Evolutionary conservation across 371 early-diverging fungal genomes (phyloP).

Genomic region (Apophysomyces elegans): DNA sequence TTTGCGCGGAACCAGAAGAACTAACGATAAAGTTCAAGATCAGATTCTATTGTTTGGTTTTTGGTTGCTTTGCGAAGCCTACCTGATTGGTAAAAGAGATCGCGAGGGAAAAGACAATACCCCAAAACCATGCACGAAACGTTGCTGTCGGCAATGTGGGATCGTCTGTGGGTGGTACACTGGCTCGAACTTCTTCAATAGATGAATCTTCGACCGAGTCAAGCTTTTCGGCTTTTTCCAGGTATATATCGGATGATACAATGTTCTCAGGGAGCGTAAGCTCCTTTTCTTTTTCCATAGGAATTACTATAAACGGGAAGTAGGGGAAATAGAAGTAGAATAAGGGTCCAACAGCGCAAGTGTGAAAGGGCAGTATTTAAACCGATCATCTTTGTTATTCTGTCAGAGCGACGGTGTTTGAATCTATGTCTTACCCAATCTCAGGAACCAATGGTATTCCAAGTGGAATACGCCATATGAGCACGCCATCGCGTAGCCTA

Average conservation of each 20-base stretch:
- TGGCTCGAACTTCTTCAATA: conserved; percentile 71
- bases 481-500: conserved; percentile 6
- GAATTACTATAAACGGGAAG: neutral
- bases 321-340: neutral
- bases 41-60: neutral
- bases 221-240: conserved; percentile 12
- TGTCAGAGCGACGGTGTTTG: neutral
- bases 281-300: conserved; percentile 3
- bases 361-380: neutral
- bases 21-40: conserved; percentile 14
- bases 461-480: conserved; percentile 1
- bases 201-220: conserved; percentile 64
- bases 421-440: neutral
- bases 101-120: conserved; percentile 63
- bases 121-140: conserved; percentile 77
- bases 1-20: conserved; percentile 79
- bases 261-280: neutral
- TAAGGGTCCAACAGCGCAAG: neutral
- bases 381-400: neutral
- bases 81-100: conserved; percentile 75
- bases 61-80: neutral
- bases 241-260: neutral
- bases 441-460: neutral
- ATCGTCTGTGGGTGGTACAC: conserved; percentile 68
- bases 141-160: conserved; percentile 73